Percentiles rank a stretch among this genome's conserved stretches.
These are phyloP conservation scores for Cicer bijugum DNA, from an alignment of 306 rosid genomes.

Conservation along the genomic window DNA sequence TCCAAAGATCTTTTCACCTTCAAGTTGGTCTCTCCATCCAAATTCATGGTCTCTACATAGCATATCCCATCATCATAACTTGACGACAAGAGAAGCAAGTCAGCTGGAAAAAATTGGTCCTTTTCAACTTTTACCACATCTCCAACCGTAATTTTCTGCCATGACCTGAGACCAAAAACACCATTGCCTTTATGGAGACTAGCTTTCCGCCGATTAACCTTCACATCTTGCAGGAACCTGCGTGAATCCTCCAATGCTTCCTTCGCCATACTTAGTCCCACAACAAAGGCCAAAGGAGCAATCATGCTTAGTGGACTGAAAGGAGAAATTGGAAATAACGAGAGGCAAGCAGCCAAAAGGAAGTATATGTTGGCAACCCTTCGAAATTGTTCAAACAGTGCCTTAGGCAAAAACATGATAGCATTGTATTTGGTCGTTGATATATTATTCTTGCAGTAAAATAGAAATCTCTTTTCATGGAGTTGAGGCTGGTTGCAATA, in stretches of 20 bases:
- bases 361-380: conserved; percentile 95
- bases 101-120: conserved; percentile 97
- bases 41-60: conserved; percentile 98
- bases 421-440: conserved; percentile 89
- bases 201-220: conserved; percentile 76
- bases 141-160: conserved; percentile 85
- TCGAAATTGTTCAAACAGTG: conserved; percentile 95
- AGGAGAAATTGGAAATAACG: conserved; percentile 77
- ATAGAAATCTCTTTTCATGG: conserved; percentile 61
- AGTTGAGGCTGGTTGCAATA: conserved; percentile 75
- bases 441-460: conserved; percentile 70
- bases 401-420: conserved; percentile 81
- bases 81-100: conserved; percentile 84
- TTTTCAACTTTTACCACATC: conserved; percentile 87
- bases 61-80: conserved; percentile 97
- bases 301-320: conserved; percentile 80
- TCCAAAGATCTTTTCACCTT: conserved; percentile 95
- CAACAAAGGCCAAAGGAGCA: conserved; percentile 93
- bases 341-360: conserved; percentile 88
- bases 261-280: conserved; percentile 98
- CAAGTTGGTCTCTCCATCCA: conserved; percentile 97
- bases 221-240: conserved; percentile 86
- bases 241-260: conserved; percentile 93
- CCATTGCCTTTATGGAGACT: conserved; percentile 76
- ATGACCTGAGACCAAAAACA: conserved; percentile 60